Conservation (phyloP, 192 early-diverging fungal genomes). For the Coemansia sp. region DNA sequence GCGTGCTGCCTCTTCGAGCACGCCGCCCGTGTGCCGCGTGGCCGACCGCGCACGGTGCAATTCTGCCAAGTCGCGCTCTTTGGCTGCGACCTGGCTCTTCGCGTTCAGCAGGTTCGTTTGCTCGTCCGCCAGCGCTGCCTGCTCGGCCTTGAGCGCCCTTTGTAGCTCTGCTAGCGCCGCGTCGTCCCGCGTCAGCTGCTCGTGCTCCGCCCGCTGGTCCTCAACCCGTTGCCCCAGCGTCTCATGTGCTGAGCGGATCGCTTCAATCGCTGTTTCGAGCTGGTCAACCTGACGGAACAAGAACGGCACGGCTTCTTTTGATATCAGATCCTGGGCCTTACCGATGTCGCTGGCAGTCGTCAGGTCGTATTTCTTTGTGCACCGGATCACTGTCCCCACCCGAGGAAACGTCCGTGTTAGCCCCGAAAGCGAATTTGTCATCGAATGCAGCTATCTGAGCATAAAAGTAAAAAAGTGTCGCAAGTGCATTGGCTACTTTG, state of each 20-base stretch:
- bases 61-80: slow-evolving; percentile 50
- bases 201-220: slow-evolving; percentile 36
- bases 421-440: slow-evolving; percentile 29
- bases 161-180: slow-evolving; percentile 25
- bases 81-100: slow-evolving; percentile 37
- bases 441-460: slow-evolving; percentile 7
- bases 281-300: slow-evolving; percentile 53
- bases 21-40: slow-evolving; percentile 11
- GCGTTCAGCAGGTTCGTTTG: slow-evolving; percentile 45
- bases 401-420: slow-evolving; percentile 48
- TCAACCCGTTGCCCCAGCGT: slow-evolving; percentile 26
- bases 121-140: slow-evolving; percentile 23
- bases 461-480: neutral
- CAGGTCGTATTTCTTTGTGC: slow-evolving; percentile 44
- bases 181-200: slow-evolving; percentile 37
- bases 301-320: slow-evolving; percentile 51
- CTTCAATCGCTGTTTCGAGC: slow-evolving; percentile 44
- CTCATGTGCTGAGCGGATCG: slow-evolving; percentile 38
- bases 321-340: slow-evolving; percentile 51
- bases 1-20: slow-evolving; percentile 33
- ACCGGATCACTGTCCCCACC: slow-evolving; percentile 43
- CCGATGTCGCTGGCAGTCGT: slow-evolving; percentile 52
- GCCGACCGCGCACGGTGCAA: slow-evolving; percentile 19
- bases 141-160: slow-evolving; percentile 22
- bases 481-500: neutral